Conservation (phyloP, 176 grass and related monocot species). For the Echinochloa phyllopogon region DNA sequence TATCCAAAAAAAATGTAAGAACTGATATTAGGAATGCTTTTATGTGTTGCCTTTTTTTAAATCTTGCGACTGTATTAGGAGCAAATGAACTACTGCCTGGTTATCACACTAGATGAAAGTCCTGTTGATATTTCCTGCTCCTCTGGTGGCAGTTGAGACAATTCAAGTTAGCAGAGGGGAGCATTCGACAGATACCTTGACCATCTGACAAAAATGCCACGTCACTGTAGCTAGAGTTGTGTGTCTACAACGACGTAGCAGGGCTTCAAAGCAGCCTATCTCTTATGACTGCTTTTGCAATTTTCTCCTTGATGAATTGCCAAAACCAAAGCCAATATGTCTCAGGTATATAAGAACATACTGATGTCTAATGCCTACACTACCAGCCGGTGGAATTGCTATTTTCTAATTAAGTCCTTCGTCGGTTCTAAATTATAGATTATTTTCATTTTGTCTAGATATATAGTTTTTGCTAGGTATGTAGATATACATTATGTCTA, state of each 20-base stretch:
- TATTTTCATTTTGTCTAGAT: no score
- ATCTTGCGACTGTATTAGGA: not conserved
- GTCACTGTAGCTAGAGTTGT: not conserved
- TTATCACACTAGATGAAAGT: not conserved
- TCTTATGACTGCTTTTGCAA: not conserved
- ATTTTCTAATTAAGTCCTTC: not conserved
- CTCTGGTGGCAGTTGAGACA: not conserved
- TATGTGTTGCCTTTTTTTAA: not conserved
- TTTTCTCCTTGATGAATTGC: not conserved
- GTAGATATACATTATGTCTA: no score
- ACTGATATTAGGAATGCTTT: not conserved
- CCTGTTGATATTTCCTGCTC: not conserved
- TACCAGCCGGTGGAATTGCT: not conserved
- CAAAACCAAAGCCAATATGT: not conserved
- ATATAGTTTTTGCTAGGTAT: no score
- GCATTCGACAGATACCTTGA: not conserved
- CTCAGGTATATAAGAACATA: no score
- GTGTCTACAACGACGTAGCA: not conserved
- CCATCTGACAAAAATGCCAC: not conserved
- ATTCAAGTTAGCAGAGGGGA: not conserved
- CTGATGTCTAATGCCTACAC: not conserved
- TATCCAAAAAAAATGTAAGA: not conserved
- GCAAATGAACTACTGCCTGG: not conserved
- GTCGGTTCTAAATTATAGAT: no score
- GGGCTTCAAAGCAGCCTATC: not conserved